Percentiles rank a stretch among this genome's conserved stretches.
Conservation (phyloP, 2,329 filamentous ascomycete species). For the Penicillium rolfsii region DNA sequence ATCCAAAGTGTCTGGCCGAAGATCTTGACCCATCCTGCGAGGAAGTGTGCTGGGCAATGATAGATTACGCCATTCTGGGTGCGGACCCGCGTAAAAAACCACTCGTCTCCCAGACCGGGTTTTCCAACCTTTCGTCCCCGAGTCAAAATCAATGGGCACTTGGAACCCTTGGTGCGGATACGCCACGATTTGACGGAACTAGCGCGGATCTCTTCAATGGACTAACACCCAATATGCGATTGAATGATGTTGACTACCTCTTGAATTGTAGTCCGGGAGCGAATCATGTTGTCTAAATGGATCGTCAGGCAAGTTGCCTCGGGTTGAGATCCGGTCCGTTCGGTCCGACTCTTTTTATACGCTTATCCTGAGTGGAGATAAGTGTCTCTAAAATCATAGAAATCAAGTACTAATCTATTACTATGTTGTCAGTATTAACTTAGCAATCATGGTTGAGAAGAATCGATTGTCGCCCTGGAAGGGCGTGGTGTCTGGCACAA, state of each 20-base stretch:
- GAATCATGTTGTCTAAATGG: conserved; percentile 1
- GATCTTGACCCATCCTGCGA: conserved; percentile 24
- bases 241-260: conserved; percentile 23
- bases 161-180: conserved; percentile 7
- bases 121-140: conserved; percentile 19
- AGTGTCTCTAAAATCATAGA: background rate
- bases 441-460: background rate
- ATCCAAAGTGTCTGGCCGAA: conserved; percentile 19
- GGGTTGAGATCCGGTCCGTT: conserved; percentile 9
- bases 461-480: conserved; percentile 13
- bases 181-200: background rate
- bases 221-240: conserved; percentile 18
- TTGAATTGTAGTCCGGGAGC: conserved; percentile 21
- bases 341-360: conserved; percentile 6
- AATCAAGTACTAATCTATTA: background rate
- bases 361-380: background rate
- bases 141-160: conserved; percentile 16
- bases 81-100: conserved; percentile 13
- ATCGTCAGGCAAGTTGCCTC: background rate
- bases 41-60: conserved; percentile 28
- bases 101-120: background rate
- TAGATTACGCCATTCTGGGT: conserved; percentile 28
- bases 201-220: conserved; percentile 10
- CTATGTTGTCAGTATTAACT: background rate
- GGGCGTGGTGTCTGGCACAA: conserved; percentile 13